These are phyloP conservation scores for Ramalina peruviana DNA, from an alignment of 495 filamentous ascomycete species.

Conservation along the genomic window DNA sequence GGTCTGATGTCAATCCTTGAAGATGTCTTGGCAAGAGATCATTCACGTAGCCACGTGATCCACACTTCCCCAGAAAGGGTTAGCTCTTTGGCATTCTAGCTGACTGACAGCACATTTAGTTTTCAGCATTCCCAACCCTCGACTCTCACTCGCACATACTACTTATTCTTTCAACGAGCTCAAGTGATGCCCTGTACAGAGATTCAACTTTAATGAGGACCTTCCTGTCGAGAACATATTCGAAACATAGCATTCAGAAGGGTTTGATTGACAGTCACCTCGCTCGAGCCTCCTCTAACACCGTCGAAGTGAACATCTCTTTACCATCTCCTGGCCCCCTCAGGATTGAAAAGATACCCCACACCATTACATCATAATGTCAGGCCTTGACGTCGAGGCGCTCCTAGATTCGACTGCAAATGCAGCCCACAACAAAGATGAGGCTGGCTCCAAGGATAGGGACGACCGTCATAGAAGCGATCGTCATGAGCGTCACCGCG, in stretches of 20 bases:
- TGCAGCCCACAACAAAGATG: slow-evolving; percentile 35
- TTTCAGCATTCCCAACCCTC: no score
- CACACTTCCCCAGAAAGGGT: no score
- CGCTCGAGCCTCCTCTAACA: slow-evolving; percentile 27
- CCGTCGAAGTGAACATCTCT: slow-evolving; percentile 33
- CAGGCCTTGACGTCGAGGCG: slow-evolving; percentile 84
- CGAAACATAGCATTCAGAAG: slow-evolving; percentile 2
- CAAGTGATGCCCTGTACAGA: no score
- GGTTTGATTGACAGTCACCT: slow-evolving; percentile 15
- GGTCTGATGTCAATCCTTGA: no score
- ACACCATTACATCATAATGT: slow-evolving; percentile 44
- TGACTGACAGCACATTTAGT: no score
- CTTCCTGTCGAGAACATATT: no score
- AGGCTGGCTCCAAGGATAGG: slow-evolving; percentile 37
- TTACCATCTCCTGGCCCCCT: slow-evolving; percentile 17
- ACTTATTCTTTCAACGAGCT: no score
- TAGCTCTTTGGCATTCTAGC: no score
- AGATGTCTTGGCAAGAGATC: no score
- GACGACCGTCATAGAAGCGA: slow-evolving; percentile 37
- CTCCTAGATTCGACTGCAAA: slow-evolving; percentile 81
- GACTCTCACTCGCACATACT: no score
- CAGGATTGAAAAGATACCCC: slow-evolving; percentile 4
- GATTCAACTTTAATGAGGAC: no score
- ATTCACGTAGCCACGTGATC: no score
- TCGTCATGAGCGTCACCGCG: slow-evolving; percentile 37